phyloP scores from a whole-genome alignment of 2,329 filamentous ascomycete genomes.

The Pyrenochaeta sp. region DNA sequence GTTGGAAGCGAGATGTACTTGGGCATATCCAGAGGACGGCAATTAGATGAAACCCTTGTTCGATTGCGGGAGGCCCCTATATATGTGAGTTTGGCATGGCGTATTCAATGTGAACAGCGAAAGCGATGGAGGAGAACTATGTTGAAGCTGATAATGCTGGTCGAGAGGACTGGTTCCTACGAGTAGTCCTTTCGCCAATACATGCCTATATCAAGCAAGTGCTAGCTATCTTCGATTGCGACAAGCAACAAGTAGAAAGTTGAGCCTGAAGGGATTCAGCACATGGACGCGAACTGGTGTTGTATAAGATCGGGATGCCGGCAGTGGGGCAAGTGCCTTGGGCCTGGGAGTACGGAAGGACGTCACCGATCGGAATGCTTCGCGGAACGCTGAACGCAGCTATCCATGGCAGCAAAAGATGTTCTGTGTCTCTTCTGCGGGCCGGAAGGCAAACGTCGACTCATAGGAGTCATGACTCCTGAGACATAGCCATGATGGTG shows the following conservation, averaged over 20 bases:
- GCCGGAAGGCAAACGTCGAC: background rate
- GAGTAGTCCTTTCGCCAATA: no score
- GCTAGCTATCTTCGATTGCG: background rate
- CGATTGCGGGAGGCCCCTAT: background rate
- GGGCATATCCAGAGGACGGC: background rate
- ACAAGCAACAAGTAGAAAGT: background rate
- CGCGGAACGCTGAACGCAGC: slow-evolving; percentile 18
- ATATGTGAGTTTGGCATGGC: background rate
- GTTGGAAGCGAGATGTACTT: background rate
- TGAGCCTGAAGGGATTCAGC: background rate
- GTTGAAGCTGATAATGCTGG: no score
- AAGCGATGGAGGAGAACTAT: background rate
- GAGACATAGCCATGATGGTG: background rate
- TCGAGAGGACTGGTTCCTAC: no score
- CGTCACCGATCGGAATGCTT: slow-evolving; percentile 25
- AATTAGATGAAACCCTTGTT: background rate
- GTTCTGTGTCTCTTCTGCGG: background rate
- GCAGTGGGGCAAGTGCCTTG: background rate
- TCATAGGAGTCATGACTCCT: background rate
- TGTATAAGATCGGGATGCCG: slow-evolving; percentile 4
- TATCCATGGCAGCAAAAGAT: background rate
- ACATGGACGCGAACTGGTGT: background rate
- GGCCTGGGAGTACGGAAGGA: slow-evolving; percentile 15
- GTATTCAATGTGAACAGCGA: background rate
- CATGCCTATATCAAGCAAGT: no score